Percentiles rank a stretch among this genome's conserved stretches.
These are phyloP conservation scores for Xanthoceras sorbifolium DNA, from an alignment of 345 rosid genomes.

Conservation along the genomic window DNA sequence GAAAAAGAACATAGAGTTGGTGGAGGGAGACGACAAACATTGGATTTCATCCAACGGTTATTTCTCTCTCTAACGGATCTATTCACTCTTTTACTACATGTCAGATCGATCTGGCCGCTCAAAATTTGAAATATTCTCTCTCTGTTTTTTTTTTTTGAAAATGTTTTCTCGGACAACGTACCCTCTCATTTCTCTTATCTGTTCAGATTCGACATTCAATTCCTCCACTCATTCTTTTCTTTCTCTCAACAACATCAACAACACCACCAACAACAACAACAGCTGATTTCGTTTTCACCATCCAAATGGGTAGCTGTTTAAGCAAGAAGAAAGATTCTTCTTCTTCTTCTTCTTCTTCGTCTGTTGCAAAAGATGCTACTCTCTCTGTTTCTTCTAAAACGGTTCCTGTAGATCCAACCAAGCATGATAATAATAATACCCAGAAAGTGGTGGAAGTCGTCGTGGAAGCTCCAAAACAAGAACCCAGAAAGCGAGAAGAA, in stretches of 20 bases:
- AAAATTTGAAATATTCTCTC: constrained; percentile 28
- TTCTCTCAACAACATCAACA: not conserved
- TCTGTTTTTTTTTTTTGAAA: constrained; percentile 27
- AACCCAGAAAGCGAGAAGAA: not conserved
- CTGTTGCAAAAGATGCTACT: not conserved
- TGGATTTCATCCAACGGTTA: constrained; percentile 26
- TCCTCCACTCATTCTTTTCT: not conserved
- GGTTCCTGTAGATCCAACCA: constrained; percentile 17
- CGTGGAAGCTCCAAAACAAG: not conserved
- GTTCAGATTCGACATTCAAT: not conserved
- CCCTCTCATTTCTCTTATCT: constrained; percentile 21
- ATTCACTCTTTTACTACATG: not conserved
- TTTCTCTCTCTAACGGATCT: constrained; percentile 25
- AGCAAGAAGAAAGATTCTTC: constrained; percentile 55
- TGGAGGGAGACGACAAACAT: not conserved
- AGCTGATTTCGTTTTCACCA: not conserved
- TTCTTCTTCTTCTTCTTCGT: constrained; percentile 30
- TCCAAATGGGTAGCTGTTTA: constrained; percentile 66
- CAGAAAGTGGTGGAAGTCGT: constrained; percentile 10
- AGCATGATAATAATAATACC: constrained; percentile 18
- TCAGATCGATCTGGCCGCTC: constrained; percentile 13
- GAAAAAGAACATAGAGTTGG: not conserved
- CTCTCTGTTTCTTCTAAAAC: constrained; percentile 9
- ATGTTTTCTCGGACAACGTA: constrained; percentile 28
- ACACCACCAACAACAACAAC: not conserved